phyloP scores from a whole-genome alignment of 2,329 filamentous ascomycete species.

The Fusarium poae region DNA sequence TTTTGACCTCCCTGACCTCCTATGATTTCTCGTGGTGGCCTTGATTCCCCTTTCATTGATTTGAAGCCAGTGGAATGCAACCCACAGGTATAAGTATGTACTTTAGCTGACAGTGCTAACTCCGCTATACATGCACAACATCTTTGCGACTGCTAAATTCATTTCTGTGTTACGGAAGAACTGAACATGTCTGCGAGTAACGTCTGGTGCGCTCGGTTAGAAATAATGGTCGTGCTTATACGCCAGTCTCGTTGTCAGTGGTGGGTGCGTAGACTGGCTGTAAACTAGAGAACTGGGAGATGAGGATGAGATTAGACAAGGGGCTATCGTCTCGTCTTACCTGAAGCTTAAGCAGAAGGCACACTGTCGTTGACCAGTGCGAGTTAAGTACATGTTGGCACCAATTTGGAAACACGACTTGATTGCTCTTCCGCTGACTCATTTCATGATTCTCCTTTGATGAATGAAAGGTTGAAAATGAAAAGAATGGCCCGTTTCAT shows the following conservation, averaged over 20 bases:
- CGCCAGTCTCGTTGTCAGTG: slow-evolving; percentile 11
- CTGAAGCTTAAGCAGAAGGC: slow-evolving; percentile 23
- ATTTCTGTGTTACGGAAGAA: neutral
- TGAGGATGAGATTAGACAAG: slow-evolving; percentile 25
- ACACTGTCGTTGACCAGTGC: neutral
- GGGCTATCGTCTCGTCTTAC: slow-evolving; percentile 12
- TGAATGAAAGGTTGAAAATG: neutral
- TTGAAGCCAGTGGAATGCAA: slow-evolving; percentile 24
- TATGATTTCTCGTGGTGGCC: slow-evolving; percentile 7
- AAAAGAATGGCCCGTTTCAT: slow-evolving; percentile 10
- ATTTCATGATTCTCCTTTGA: neutral
- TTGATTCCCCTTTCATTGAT: neutral
- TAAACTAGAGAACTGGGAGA: slow-evolving; percentile 20
- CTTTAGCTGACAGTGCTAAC: neutral
- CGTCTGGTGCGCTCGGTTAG: neutral
- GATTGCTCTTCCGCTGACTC: slow-evolving; percentile 1
- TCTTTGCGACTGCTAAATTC: slow-evolving; percentile 4
- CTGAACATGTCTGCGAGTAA: neutral
- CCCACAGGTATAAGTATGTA: neutral
- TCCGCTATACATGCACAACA: neutral
- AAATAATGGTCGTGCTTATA: slow-evolving; percentile 3
- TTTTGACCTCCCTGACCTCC: slow-evolving; percentile 1
- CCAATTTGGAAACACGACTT: neutral
- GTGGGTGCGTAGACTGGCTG: neutral
- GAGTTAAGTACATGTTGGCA: slow-evolving; percentile 17